These are phyloP conservation scores for Arthrobotrys entomopaga DNA, from an alignment of 2,329 filamentous ascomycete species.

Conservation along the genomic window DNA sequence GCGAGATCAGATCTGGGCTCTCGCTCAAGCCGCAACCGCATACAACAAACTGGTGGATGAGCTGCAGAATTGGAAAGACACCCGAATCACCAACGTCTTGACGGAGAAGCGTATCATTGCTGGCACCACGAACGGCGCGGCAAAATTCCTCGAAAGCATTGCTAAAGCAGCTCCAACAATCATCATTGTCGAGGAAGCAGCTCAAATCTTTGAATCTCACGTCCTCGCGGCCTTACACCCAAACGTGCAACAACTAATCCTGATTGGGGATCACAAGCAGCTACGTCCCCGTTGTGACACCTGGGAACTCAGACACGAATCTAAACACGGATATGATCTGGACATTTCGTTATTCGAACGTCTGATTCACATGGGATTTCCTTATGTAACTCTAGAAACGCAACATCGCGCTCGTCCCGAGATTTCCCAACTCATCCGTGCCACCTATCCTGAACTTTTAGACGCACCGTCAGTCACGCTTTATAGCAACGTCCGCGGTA, in stretches of 20 bases:
- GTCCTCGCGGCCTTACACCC: constrained; percentile 70
- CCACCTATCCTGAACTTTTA: constrained; percentile 72
- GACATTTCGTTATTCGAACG: constrained; percentile 75
- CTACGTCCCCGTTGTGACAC: constrained; percentile 74
- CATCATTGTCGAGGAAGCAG: constrained; percentile 76
- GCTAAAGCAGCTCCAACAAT: constrained; percentile 69
- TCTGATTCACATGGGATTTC: constrained; percentile 69
- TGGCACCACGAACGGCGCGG: constrained; percentile 77
- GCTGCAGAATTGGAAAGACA: constrained; percentile 64
- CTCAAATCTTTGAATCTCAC: constrained; percentile 77
- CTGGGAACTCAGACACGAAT: constrained; percentile 71
- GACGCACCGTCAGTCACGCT: constrained; percentile 67
- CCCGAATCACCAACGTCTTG: constrained; percentile 64
- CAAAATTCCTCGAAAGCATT: constrained; percentile 70
- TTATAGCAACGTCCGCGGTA: constrained; percentile 67
- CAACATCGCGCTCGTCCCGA: constrained; percentile 78
- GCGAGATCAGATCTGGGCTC: constrained; percentile 65
- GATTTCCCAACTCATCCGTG: constrained; percentile 70
- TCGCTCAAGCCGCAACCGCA: constrained; percentile 62
- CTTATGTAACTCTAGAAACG: constrained; percentile 67
- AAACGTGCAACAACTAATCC: constrained; percentile 71
- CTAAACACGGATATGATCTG: constrained; percentile 73
- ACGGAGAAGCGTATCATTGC: constrained; percentile 71
- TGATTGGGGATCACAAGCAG: constrained; percentile 80
- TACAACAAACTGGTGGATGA: constrained; percentile 65